These are phyloP conservation scores for Wallacemonas sp. DNA, from an alignment of 208 protist genomes.

Conservation along the genomic window DNA sequence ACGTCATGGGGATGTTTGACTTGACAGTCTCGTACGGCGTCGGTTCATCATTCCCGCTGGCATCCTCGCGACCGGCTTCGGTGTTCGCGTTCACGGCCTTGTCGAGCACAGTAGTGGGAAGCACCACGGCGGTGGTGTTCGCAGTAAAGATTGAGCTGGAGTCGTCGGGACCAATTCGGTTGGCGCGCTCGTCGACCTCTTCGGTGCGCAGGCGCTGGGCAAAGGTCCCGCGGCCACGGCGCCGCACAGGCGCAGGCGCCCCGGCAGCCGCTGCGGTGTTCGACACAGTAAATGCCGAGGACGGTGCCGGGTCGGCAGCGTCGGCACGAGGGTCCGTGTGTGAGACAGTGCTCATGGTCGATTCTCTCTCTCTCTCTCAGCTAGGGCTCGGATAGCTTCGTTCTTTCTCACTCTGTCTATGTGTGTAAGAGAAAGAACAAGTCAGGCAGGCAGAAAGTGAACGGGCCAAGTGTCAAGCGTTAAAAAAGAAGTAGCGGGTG, in stretches of 20 bases:
- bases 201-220: conserved; percentile 68
- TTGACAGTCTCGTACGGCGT: conserved; percentile 41
- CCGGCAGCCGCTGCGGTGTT: conserved; percentile 4
- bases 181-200: conserved; percentile 21
- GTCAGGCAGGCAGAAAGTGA: too few species aligned
- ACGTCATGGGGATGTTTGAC: conserved; percentile 55
- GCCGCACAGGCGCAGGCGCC: conserved; percentile 29
- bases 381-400: too few species aligned
- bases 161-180: conserved; percentile 16
- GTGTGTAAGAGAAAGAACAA: too few species aligned
- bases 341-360: neutral
- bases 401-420: too few species aligned
- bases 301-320: neutral
- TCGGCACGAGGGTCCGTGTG: neutral
- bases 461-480: too few species aligned
- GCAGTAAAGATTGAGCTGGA: conserved; percentile 47
- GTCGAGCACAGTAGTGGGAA: conserved; percentile 29
- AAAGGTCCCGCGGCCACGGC: conserved; percentile 73
- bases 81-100: conserved; percentile 16
- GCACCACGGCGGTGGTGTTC: conserved; percentile 48
- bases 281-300: conserved; percentile 6
- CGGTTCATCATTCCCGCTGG: conserved; percentile 11
- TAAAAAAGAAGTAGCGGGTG: too few species aligned
- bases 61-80: neutral
- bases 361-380: conserved; percentile 1